A percentile compares a stretch with the other conserved stretches of the same genome.
These are phyloP conservation scores for Cladosporium halotolerans DNA, from an alignment of 2,329 filamentous ascomycete species.

Conservation along the genomic window DNA sequence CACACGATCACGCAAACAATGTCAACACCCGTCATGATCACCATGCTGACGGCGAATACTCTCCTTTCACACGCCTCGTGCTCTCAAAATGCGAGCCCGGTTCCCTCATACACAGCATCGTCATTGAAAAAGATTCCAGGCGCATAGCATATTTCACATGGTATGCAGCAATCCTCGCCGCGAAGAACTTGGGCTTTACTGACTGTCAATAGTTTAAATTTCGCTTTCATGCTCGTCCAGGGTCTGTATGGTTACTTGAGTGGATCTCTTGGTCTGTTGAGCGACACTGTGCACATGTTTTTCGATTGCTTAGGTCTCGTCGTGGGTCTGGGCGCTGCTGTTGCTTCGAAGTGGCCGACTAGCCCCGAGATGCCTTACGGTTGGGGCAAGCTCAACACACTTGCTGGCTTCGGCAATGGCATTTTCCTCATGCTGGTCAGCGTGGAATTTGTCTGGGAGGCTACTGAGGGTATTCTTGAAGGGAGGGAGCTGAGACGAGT, in stretches of 20 bases:
- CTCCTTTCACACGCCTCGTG: conserved; percentile 64
- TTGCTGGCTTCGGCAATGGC: conserved; percentile 94
- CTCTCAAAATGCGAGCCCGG: conserved; percentile 63
- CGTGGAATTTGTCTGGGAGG: conserved; percentile 92
- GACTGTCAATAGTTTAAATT: conserved; percentile 63
- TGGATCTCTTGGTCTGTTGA: conserved; percentile 88
- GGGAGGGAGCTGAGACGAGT: conserved; percentile 78
- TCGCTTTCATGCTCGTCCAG: conserved; percentile 90
- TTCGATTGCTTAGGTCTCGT: conserved; percentile 92
- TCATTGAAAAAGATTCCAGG: conserved; percentile 86
- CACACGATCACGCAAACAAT: conserved; percentile 27
- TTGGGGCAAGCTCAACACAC: conserved; percentile 91
- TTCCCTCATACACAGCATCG: conserved; percentile 76
- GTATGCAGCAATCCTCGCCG: conserved; percentile 43
- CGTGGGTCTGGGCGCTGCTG: conserved; percentile 83
- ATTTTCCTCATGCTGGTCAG: conserved; percentile 94
- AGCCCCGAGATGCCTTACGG: conserved; percentile 87
- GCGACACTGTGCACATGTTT: conserved; percentile 98
- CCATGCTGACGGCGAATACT: conserved; percentile 46
- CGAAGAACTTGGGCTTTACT: background rate
- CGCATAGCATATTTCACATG: conserved; percentile 96
- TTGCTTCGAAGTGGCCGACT: conserved; percentile 94
- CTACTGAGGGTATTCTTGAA: conserved; percentile 77
- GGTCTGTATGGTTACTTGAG: conserved; percentile 90
- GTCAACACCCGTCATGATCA: conserved; percentile 25